These are phyloP conservation scores for Termitomyces sp. DNA, from an alignment of 768 basidiomycete genomes.

Conservation along the genomic window DNA sequence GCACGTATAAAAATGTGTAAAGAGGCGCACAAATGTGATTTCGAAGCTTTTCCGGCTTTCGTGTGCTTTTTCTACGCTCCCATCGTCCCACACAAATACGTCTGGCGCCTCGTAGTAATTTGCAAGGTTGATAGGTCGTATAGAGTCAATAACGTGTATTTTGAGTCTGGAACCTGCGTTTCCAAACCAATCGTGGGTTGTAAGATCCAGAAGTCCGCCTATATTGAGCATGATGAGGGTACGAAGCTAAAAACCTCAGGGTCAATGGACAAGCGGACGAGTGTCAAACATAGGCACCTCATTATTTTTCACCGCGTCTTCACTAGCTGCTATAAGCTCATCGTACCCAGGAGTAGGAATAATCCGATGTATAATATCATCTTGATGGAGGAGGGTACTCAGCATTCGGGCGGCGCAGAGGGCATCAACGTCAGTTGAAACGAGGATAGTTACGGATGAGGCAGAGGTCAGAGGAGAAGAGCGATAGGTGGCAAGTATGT, in stretches of 20 bases:
- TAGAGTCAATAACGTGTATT: conserved; percentile 93
- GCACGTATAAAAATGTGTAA: not conserved
- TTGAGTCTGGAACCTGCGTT: conserved; percentile 58
- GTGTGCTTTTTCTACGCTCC: conserved; percentile 63
- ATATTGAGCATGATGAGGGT: conserved; percentile 91
- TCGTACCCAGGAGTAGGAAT: conserved; percentile 86
- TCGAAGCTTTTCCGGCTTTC: conserved; percentile 84
- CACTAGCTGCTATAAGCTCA: conserved; percentile 63
- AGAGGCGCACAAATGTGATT: conserved; percentile 61
- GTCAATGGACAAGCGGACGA: not conserved
- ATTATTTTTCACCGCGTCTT: conserved; percentile 59
- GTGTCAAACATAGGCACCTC: conserved; percentile 48
- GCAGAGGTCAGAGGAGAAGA: conserved; percentile 74
- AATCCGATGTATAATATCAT: conserved; percentile 88
- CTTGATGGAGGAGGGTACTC: conserved; percentile 83
- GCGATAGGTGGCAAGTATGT: conserved; percentile 68
- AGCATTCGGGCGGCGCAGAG: conserved; percentile 90
- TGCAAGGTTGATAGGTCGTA: conserved; percentile 83
- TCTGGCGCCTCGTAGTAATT: conserved; percentile 77
- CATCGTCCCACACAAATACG: conserved; percentile 89
- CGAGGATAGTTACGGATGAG: conserved; percentile 81
- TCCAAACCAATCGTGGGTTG: conserved; percentile 73
- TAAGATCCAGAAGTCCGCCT: conserved; percentile 83
- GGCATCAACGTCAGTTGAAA: conserved; percentile 89
- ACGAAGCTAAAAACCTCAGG: conserved; percentile 52